Percentiles rank a stretch among this genome's conserved stretches.
These are phyloP conservation scores for Fusarium domesticum DNA, from an alignment of 2,329 filamentous ascomycete genomes.

Conservation along the genomic window DNA sequence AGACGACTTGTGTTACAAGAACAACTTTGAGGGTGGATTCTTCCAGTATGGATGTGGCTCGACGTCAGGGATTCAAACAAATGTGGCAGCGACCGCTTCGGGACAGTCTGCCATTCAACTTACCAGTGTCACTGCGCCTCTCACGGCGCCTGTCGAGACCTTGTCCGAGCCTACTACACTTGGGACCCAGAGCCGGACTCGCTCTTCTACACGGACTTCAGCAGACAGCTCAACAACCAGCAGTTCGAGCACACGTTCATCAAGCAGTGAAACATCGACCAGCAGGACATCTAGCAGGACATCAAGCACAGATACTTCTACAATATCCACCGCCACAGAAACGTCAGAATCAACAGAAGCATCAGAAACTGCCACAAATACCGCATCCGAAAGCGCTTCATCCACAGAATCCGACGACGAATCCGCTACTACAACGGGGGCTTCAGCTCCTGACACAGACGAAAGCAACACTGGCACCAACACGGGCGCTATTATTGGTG, in stretches of 20 bases:
- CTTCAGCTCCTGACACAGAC: slow-evolving; percentile 30
- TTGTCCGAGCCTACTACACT: slow-evolving; percentile 43
- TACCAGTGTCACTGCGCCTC: slow-evolving; percentile 38
- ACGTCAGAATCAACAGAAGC: slow-evolving; percentile 10
- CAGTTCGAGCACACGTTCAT: slow-evolving; percentile 1
- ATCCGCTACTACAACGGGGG: slow-evolving; percentile 18
- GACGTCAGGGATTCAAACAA: slow-evolving; percentile 46
- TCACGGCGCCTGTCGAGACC: slow-evolving; percentile 40
- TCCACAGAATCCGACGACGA: slow-evolving; percentile 15
- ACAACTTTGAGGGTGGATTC: slow-evolving; percentile 53
- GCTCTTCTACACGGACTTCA: slow-evolving; percentile 9
- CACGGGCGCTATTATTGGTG: slow-evolving; percentile 53
- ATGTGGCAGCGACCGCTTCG: slow-evolving; percentile 45
- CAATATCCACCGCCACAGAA: slow-evolving; percentile 12
- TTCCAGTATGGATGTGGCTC: slow-evolving; percentile 57
- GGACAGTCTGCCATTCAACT: slow-evolving; percentile 38
- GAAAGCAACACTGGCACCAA: slow-evolving; percentile 29
- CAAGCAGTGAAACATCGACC: background rate
- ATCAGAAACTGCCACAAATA: slow-evolving; percentile 10
- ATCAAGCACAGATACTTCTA: slow-evolving; percentile 2
- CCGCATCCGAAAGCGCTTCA: slow-evolving; percentile 21
- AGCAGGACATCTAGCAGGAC: background rate
- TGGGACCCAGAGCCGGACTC: slow-evolving; percentile 26
- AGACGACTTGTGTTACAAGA: slow-evolving; percentile 52
- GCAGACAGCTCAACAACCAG: slow-evolving; percentile 3